Base-by-base conservation (phyloP, 768 basidiomycete species). In the Mycena maculata region DNA sequence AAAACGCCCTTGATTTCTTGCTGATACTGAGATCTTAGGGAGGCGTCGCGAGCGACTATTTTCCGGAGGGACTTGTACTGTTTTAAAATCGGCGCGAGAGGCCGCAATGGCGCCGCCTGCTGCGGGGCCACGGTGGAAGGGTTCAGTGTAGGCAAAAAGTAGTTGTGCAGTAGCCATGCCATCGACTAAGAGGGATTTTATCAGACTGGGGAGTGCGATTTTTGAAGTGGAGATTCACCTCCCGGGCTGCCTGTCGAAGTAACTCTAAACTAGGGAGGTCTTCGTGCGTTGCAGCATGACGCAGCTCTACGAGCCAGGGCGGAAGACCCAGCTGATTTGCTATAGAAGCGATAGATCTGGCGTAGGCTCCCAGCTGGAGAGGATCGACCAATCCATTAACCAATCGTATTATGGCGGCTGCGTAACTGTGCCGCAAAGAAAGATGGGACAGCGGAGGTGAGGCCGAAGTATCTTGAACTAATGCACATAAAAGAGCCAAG, bases 321-420 rank as follows among this genome's bases (percentile, higher is more conserved):
- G 98, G 97, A 2, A 99, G 82, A 0, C 92, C 91, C 13, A 99
- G 86, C 73, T 96, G 93, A 4, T 85, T 82, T 1, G 97, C 95
- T 67, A 99, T 93, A 42, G 92, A 88, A 0, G 92, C 88, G 71
- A 99, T 98, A 2, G 98, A 92, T 23, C 96, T 85, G 3, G 98
- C 97, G 75, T 93, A 99, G 22, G 87, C 86, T 9, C 96, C 94
- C 12, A 88, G 85, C 74, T 99, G 98, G 13, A 98, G 83, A 16
- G 96, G 95, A 74, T 99, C 98, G 9, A 98, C 97, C 39, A 99
- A 85, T 2, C 95, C 94, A 72, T 99, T 99, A 70, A 99, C 93
- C 70, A 99, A 88, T 33, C 97, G 84, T 64, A 96, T 91, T 65
- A 98, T 82, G 2, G 95, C 90, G 27, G 91, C 82, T 11, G 94